phyloP scores from a whole-genome alignment of 768 basidiomycete species.

The Omphalotus guepiniiformis region DNA sequence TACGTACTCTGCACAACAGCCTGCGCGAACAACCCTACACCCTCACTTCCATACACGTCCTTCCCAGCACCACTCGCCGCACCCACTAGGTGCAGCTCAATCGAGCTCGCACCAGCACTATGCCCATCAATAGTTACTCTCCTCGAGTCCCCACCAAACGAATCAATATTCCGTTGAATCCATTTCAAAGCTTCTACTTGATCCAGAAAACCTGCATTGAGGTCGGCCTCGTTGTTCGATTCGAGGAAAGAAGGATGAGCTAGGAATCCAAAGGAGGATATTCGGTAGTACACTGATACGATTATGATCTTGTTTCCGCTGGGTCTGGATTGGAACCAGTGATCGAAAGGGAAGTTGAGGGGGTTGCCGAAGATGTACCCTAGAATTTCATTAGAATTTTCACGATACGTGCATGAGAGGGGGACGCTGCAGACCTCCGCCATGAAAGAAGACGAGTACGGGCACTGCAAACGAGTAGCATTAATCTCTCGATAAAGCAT shows the following conservation, averaged over 20 bases:
- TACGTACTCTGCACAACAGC: constrained; percentile 63
- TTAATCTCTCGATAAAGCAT: constrained; percentile 34
- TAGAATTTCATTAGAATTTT: constrained; percentile 12
- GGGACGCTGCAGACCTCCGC: constrained; percentile 34
- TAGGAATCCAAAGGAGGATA: constrained; percentile 61
- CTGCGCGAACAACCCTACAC: constrained; percentile 37
- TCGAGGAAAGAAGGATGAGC: constrained; percentile 42
- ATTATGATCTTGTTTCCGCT: constrained; percentile 60
- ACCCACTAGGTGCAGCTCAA: constrained; percentile 53
- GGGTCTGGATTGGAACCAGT: constrained; percentile 59
- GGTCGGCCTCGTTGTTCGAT: constrained; percentile 35
- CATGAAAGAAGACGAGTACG: constrained; percentile 42
- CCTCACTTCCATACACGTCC: constrained; percentile 18
- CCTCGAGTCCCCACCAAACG: constrained; percentile 36
- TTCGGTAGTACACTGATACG: constrained; percentile 62
- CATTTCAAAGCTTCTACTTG: constrained; percentile 39
- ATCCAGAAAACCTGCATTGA: constrained; percentile 53
- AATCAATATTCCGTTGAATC: constrained; percentile 31
- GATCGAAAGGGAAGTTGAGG: constrained; percentile 59
- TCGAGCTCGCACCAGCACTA: constrained; percentile 53
- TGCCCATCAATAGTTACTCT: constrained; percentile 52
- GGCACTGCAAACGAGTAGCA: background rate
- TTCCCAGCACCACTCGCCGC: too few relatives aligned
- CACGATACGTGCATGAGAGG: background rate
- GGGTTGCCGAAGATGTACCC: constrained; percentile 59